Evolutionary conservation across 345 rosid species (phyloP).

Genomic region (Dimocarpus longan): DNA sequence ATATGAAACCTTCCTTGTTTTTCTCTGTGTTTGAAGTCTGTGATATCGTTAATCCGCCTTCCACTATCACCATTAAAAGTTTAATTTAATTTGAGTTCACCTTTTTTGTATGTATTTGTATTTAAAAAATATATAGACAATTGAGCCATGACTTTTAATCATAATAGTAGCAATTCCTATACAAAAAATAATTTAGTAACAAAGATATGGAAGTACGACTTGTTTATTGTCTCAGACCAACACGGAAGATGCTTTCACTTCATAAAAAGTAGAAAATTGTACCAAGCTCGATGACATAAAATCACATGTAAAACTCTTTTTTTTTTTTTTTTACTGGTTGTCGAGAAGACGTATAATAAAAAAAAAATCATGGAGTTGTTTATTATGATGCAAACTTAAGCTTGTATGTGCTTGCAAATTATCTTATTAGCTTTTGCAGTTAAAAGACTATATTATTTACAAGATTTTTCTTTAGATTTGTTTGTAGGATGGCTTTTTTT

Average conservation of each 20-base stretch:
- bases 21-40: neutral
- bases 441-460: neutral
- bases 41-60: constrained; percentile 10
- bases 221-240: neutral
- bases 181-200: too few species aligned
- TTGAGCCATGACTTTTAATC: constrained; percentile 14
- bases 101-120: neutral
- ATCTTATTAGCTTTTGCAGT: neutral
- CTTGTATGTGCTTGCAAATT: too few species aligned
- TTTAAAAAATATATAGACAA: neutral
- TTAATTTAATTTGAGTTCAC: neutral
- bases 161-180: neutral
- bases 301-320: neutral
- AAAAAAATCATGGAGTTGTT: neutral
- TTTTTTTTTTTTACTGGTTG: neutral
- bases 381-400: neutral
- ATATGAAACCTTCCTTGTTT: too few species aligned
- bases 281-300: neutral
- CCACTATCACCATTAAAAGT: neutral
- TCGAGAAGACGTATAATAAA: neutral
- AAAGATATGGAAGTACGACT: neutral
- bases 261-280: neutral
- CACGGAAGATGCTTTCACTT: constrained; percentile 1
- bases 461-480: neutral
- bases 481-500: too few species aligned